Conservation (phyloP, 306 rosid species). For the Notholithocarpus densiflorus region DNA sequence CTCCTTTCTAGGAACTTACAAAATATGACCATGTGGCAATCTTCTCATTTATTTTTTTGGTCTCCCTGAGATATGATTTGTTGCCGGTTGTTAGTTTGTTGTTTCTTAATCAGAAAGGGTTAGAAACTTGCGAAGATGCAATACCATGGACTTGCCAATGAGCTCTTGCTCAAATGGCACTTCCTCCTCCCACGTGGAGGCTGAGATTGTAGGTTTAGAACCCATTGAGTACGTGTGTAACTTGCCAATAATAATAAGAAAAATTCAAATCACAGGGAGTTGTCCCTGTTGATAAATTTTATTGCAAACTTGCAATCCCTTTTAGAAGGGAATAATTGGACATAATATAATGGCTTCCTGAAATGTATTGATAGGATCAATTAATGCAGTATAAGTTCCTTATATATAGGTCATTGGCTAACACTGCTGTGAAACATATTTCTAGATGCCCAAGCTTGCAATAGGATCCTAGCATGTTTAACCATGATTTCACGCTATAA, state of each 20-base stretch:
- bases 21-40: not conserved
- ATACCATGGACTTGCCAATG: not conserved
- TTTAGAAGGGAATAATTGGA: not conserved
- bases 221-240: too few relatives aligned
- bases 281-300: not conserved
- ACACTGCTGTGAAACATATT: not conserved
- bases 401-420: not conserved
- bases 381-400: not conserved
- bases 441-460: not conserved
- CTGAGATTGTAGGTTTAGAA: too few relatives aligned
- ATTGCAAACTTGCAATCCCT: not conserved
- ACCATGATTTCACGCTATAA: not conserved
- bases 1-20: not conserved
- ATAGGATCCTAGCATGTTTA: not conserved
- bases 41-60: not conserved
- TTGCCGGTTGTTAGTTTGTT: slow-evolving; percentile 3
- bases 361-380: not conserved
- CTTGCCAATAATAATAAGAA: too few relatives aligned
- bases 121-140: not conserved
- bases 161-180: not conserved
- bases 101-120: not conserved
- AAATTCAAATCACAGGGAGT: too few relatives aligned
- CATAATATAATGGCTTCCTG: not conserved
- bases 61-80: not conserved
- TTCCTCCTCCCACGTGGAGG: too few relatives aligned